A percentile compares a stretch with the other conserved stretches of the same genome.
phyloP scores from a whole-genome alignment of 441 rosid species.

The Hura crepitans region DNA sequence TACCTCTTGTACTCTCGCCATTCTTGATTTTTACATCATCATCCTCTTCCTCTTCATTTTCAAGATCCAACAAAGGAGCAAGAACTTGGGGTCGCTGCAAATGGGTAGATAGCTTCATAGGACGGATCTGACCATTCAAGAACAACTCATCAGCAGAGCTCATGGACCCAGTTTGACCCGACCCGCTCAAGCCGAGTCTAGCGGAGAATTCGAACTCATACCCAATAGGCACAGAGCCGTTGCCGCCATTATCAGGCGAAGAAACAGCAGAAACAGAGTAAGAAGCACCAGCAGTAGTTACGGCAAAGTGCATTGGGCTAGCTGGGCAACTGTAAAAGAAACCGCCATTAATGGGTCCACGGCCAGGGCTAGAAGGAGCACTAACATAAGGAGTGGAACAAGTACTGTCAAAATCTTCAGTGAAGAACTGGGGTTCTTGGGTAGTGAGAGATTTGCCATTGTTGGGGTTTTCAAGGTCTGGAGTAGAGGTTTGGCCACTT shows the following conservation, averaged over 20 bases:
- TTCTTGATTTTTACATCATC: conserved; percentile 20
- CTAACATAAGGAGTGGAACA: conserved; percentile 92
- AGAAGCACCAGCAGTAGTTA: conserved; percentile 33
- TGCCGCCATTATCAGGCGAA: conserved; percentile 24
- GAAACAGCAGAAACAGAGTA: conserved; percentile 29
- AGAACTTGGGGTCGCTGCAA: conserved; percentile 72
- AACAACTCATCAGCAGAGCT: conserved; percentile 89
- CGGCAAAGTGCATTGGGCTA: conserved; percentile 86
- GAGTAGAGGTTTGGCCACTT: conserved; percentile 12
- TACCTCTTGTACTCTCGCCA: conserved; percentile 37
- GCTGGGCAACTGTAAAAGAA: conserved; percentile 92
- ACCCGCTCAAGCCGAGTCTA: conserved; percentile 43
- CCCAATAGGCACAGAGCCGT: conserved; percentile 34
- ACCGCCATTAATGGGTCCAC: conserved; percentile 45
- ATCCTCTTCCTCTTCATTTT: conserved; percentile 47
- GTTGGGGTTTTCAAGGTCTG: conserved; percentile 17
- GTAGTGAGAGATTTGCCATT: conserved; percentile 20
- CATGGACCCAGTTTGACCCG: conserved; percentile 55
- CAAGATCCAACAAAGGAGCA: conserved; percentile 70
- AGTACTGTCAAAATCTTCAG: conserved; percentile 54
- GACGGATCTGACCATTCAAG: conserved; percentile 85
- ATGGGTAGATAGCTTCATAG: conserved; percentile 81
- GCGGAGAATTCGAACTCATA: conserved; percentile 84
- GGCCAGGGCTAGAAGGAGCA: conserved; percentile 97
- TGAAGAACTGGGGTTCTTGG: conserved; percentile 25